Evolutionary conservation across 1,284 basidiomycete genomes (phyloP), one percentile per base, ranked within the genome.

Genomic region (Sanghuangporus baumii): DNA sequence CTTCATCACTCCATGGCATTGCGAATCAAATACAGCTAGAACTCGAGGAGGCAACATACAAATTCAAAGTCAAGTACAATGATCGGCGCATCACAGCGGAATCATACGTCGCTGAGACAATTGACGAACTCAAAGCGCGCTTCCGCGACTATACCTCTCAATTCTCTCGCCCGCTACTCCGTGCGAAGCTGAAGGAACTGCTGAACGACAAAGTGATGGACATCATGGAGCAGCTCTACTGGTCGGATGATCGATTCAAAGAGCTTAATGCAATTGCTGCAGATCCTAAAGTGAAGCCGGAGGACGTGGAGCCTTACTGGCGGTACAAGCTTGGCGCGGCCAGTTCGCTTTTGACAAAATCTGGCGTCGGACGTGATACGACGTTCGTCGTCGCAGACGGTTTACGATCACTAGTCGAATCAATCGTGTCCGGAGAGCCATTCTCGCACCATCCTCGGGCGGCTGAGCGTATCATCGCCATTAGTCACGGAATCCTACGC

Each of bases 11-110:
- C 9, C 94, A 98, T 70, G 89, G 92, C 1, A 98, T 99, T 72
- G 93, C 94, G 59, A 98, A 98, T 72, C 93, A 94, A 1, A 96
- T 99, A 4, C 95, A 97, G 71, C 85, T 97, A 40, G 97, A 99
- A 74, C 83, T 98, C 12, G 96, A 99, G 74, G 96, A 98, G 71
- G 89, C 96, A 1, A 88, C 88, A 34, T 99, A 99, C 74, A 96
- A 98, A 74, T 99, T 99, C 85, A 99, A 99, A 76, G 96, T 99
- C 0, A 94, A 98, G 74, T 99, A 99, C 81, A 99, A 99, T 73
- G 97, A 99, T 75, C 87, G 94, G 20, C 85, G 91, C 31, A 93
- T 98, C 68, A 92, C 93, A 0, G 88, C 97, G 11, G 97, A 99
- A 74, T 95, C 93, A 2, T 99, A 99, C 72, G 94, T 98, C 57